Conservation (phyloP, 345 rosid species). For the Lumnitzera littorea region DNA sequence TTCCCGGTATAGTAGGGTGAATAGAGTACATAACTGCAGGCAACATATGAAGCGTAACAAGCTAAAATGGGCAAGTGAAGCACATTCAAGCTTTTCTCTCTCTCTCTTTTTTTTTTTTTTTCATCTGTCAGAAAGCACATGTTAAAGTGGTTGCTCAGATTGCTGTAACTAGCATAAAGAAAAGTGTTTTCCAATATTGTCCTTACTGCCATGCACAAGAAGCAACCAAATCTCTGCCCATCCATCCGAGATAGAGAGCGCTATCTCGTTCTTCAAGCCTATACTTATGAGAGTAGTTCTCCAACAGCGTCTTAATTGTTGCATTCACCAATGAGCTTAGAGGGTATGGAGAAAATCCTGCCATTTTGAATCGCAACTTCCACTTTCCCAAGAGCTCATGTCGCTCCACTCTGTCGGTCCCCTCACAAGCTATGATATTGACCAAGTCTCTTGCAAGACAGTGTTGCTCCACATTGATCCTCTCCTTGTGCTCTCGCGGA, state of each 20-base stretch:
- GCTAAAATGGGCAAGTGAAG: too few relatives aligned
- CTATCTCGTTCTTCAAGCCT: slow-evolving; percentile 75
- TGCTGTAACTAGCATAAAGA: too few relatives aligned
- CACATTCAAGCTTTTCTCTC: too few relatives aligned
- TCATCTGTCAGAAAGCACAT: too few relatives aligned
- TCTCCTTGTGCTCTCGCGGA: slow-evolving; percentile 61
- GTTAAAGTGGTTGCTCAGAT: too few relatives aligned
- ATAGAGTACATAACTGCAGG: too few relatives aligned
- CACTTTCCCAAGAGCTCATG: slow-evolving; percentile 86
- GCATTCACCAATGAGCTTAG: slow-evolving; percentile 69
- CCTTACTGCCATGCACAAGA: slow-evolving; percentile 82
- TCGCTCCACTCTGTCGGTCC: slow-evolving; percentile 72
- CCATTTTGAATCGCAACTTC: slow-evolving; percentile 76
- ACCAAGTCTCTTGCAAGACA: slow-evolving; percentile 85
- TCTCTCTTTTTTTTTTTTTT: too few relatives aligned
- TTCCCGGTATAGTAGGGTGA: too few relatives aligned
- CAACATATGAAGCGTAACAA: too few relatives aligned
- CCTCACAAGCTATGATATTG: slow-evolving; percentile 88
- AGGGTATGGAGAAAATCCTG: slow-evolving; percentile 70
- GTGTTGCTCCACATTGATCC: slow-evolving; percentile 84
- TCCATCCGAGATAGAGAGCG: slow-evolving; percentile 84
- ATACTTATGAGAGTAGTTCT: slow-evolving; percentile 48
- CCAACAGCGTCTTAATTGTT: slow-evolving; percentile 59
- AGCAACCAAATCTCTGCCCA: slow-evolving; percentile 73
- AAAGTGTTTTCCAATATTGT: background rate